These are phyloP conservation scores for Tetracladium maxilliforme DNA, from an alignment of 2,329 filamentous ascomycete genomes.

Conservation along the genomic window DNA sequence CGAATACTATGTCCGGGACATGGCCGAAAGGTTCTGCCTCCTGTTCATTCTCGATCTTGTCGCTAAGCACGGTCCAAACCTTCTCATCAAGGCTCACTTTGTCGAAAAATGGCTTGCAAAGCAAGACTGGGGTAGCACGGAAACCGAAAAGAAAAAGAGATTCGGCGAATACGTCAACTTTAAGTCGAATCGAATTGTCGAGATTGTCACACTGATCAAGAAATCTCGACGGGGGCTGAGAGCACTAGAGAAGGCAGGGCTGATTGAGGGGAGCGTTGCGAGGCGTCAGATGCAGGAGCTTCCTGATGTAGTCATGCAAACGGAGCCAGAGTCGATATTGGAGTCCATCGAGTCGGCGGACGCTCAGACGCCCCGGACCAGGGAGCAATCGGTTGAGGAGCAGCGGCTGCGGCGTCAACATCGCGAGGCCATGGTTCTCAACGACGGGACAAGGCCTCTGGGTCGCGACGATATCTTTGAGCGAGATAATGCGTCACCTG, in stretches of 20 bases:
- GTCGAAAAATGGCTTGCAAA: constrained; percentile 61
- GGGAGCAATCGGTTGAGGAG: constrained; percentile 48
- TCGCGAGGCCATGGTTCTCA: constrained; percentile 81
- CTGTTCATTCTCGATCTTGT: constrained; percentile 42
- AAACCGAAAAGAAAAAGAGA: constrained; percentile 35
- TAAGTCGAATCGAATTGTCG: constrained; percentile 34
- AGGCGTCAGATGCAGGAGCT: neutral
- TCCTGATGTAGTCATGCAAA: constrained; percentile 1
- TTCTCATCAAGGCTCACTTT: constrained; percentile 47
- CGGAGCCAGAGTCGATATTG: constrained; percentile 1
- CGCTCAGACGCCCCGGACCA: constrained; percentile 18
- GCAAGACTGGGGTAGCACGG: constrained; percentile 50
- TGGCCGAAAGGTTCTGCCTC: constrained; percentile 44
- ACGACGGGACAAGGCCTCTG: constrained; percentile 67
- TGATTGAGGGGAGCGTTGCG: constrained; percentile 7
- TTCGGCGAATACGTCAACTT: constrained; percentile 34
- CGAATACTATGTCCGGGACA: constrained; percentile 47
- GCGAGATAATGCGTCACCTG: too few relatives aligned
- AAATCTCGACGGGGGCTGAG: constrained; percentile 33
- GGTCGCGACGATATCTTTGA: constrained; percentile 69
- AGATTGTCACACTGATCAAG: constrained; percentile 33
- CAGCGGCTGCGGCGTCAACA: constrained; percentile 60
- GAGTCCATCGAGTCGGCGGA: constrained; percentile 13
- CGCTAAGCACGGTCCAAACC: constrained; percentile 39
- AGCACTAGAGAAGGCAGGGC: constrained; percentile 33